Base-by-base conservation (phyloP, 495 filamentous ascomycete genomes). In the Xeromyces bisporus region DNA sequence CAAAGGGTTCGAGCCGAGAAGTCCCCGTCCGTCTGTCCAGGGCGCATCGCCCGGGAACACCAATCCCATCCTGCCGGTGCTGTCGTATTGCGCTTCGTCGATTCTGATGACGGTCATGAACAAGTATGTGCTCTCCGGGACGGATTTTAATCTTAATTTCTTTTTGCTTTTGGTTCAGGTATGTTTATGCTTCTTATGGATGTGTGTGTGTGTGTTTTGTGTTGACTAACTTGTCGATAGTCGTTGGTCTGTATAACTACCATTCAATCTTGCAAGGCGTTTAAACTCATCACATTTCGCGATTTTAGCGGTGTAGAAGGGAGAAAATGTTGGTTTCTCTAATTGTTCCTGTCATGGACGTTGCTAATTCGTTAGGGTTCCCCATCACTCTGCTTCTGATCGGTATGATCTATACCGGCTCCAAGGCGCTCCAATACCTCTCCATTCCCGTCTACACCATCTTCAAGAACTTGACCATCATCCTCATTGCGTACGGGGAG, bases 401-500 rank as follows among this genome's bases (percentile, higher is more conserved):
- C 52, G 85, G 85, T 43, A 99, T 94, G 87, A 99, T 96, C 58
- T 99, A 96, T 65, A 96, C 89, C 28, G 74, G 80, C 48, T 85
- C 81, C 50, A 94, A 94, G 62, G 87, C 89, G 13, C 75, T 99
- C 29, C 86, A 94, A 55, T 96, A 74, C 60, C 77, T 99, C 35
- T 93, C 83, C 11, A 92, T 99, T 31, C 89, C 89, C 8, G 89
- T 99, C 3, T 99, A 99, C 62, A 99, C 89, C 30, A 99, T 99
- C 55, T 99, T 99, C 71, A 99, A 99, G 69, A 99, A 99, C 55
- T 55, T 99, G 64, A 96, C 89, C 30, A 99, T 89, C 55, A 99
- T 99, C 43, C 71, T 96, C 21, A 96, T 96, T 46, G 89, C 89
- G 30, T 99, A 99, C 46, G 89, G 89, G 36, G 89, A 99, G 61